Conservation (phyloP, 306 rosid species). For the Leucaena leucocephala region DNA sequence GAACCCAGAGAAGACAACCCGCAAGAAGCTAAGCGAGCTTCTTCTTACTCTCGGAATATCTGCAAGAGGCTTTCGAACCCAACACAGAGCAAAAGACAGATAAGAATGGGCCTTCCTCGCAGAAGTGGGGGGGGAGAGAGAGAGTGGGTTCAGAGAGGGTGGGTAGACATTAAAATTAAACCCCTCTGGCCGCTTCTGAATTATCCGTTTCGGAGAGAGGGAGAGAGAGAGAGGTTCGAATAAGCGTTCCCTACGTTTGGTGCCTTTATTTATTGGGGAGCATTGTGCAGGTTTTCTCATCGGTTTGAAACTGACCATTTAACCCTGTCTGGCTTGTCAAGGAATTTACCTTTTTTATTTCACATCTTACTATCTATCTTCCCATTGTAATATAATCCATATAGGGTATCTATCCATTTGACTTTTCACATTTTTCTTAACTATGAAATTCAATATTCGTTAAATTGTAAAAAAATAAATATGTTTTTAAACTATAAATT, state of each 20-base stretch:
- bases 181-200: slow-evolving; percentile 37
- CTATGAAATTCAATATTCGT: not conserved
- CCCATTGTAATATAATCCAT: not conserved
- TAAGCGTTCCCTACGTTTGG: slow-evolving; percentile 37
- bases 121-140: slow-evolving; percentile 10
- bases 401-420: not conserved
- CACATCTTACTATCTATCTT: not conserved
- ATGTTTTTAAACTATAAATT: too few species aligned
- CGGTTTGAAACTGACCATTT: not conserved
- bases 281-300: not conserved
- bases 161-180: slow-evolving; percentile 47
- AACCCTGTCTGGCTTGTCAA: slow-evolving; percentile 3
- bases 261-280: slow-evolving; percentile 48
- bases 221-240: not conserved
- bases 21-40: slow-evolving; percentile 10
- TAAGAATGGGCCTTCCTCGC: slow-evolving; percentile 36
- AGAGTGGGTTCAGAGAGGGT: slow-evolving; percentile 31
- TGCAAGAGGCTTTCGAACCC: slow-evolving; percentile 37
- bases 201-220: slow-evolving; percentile 52
- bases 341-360: not conserved
- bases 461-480: not conserved
- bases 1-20: slow-evolving; percentile 13
- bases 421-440: not conserved
- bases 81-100: slow-evolving; percentile 38
- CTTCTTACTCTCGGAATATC: slow-evolving; percentile 22